A percentile compares a stretch with the other conserved stretches of the same genome.
phyloP scores from a whole-genome alignment of 1,284 basidiomycete species.

The Cystobasidiaceae sp. region DNA sequence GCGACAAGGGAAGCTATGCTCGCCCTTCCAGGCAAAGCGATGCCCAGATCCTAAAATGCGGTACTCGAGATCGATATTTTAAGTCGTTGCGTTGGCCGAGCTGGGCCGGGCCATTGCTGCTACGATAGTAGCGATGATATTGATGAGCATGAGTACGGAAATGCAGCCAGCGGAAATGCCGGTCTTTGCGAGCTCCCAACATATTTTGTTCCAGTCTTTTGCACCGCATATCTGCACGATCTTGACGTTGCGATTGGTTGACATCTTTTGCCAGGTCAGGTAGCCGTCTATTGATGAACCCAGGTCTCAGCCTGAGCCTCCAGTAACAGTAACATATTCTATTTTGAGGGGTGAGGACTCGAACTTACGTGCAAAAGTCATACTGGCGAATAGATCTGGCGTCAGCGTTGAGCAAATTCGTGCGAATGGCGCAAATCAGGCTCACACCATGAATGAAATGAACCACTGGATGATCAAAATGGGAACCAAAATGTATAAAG shows the following conservation, averaged over 20 bases:
- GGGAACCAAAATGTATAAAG: not conserved
- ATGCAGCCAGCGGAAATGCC: not conserved
- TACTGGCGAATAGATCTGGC: no score
- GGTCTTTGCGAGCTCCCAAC: not conserved
- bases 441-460: conserved; percentile 9
- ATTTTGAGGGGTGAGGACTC: no score
- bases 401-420: no score
- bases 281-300: conserved; percentile 7
- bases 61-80: no score
- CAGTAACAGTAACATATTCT: no score
- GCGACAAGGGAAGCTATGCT: no score
- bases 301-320: not conserved
- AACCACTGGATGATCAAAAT: not conserved
- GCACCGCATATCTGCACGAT: not conserved
- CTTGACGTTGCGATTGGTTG: not conserved
- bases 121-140: not conserved
- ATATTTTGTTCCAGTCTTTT: not conserved
- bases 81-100: no score
- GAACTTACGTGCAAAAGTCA: not conserved
- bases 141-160: not conserved
- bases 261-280: not conserved
- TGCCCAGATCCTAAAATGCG: no score
- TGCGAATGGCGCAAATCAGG: not conserved
- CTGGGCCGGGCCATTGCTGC: not conserved
- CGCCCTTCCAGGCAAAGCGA: no score